Evolutionary conservation across 2,329 filamentous ascomycete species (phyloP), one percentile per base, ranked within the genome.

Genomic region (Fusarium tupiense): DNA sequence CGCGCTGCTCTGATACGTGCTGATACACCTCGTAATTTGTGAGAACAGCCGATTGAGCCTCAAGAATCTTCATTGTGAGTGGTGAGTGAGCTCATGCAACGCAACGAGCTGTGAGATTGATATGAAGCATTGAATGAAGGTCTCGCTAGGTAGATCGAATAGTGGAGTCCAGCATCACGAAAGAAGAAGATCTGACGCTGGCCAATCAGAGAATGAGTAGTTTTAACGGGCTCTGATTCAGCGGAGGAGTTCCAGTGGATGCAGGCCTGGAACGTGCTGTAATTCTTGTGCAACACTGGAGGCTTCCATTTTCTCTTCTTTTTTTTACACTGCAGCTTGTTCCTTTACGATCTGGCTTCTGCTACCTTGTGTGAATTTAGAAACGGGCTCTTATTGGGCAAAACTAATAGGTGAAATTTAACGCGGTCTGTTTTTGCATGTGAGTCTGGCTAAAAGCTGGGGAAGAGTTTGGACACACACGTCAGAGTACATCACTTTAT

Each of bases 11-110:
- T 11, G 83, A 83, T 44, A 94, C 83, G 76, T 93, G 92, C 64
- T 88, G 85, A 77, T 91, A 91, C 72, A 94, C 92, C 85, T 94
- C 93, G 73, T 89, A 92, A 81, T 94, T 94, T 80, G 90, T 90
- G 78, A 95, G 85, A 47, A 91, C 87, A 10, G 91, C 91, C 37
- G 90, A 90, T 80, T 94, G 91, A 7, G 92, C 86, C 78, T 93
- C 92, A 76, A 94, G 84, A 78, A 95, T 89, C 88, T 93, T 92
- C 90, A 92, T 91, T 26, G 41, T 81, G 76, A 57, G 29, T 26
- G 37, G 44, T n/a, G 56, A 38, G 31, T 47, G 29, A 43, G 16
- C 43, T 72, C 31, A 56, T 41, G 22, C 6, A 20, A 63, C 49
- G 20, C 14, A 22, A 65, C 52, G 40, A 33, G 44, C 38, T 54